Conservation (phyloP, 352 stramenopile species). For the Phytophthora aleatoria region DNA sequence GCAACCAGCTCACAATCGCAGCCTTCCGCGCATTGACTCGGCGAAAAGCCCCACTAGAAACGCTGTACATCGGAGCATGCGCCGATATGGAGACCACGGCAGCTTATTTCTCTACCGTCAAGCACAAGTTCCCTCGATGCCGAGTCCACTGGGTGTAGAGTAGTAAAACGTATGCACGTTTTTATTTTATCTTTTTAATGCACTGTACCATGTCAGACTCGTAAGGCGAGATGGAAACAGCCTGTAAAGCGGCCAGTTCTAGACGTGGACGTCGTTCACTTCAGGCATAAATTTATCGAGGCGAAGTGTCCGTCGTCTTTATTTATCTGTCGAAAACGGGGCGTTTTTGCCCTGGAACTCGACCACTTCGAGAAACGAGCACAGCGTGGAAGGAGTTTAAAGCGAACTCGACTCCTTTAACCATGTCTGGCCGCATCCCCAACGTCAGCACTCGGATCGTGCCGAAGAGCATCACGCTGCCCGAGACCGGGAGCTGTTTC, state of each 20-base stretch:
- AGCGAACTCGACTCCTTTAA: background rate
- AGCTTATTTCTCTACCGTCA: conserved; percentile 64
- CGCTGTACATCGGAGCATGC: conserved; percentile 71
- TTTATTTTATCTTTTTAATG: background rate
- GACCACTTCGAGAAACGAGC: conserved; percentile 53
- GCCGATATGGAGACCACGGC: conserved; percentile 69
- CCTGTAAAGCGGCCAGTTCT: conserved; percentile 10
- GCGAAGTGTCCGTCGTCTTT: conserved; percentile 14
- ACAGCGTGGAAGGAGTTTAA: background rate
- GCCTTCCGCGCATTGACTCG: conserved; percentile 59
- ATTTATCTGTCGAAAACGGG: conserved; percentile 25
- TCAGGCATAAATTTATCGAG: conserved; percentile 14
- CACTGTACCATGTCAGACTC: too few relatives aligned
- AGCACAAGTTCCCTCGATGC: conserved; percentile 65
- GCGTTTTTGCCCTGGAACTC: conserved; percentile 21
- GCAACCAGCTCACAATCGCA: conserved; percentile 73
- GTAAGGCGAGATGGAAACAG: background rate
- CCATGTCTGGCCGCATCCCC: conserved; percentile 70
- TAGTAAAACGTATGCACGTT: conserved; percentile 17
- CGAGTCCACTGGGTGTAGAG: conserved; percentile 63
- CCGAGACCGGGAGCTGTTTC: conserved; percentile 95
- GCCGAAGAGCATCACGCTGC: conserved; percentile 71
- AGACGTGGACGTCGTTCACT: conserved; percentile 7
- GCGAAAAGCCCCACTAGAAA: conserved; percentile 45
- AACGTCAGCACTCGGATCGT: conserved; percentile 87